Percentiles rank a stretch among this genome's conserved stretches.
phyloP scores from a whole-genome alignment of 192 early-diverging fungal genomes.

The Linnemannia schmuckeri region DNA sequence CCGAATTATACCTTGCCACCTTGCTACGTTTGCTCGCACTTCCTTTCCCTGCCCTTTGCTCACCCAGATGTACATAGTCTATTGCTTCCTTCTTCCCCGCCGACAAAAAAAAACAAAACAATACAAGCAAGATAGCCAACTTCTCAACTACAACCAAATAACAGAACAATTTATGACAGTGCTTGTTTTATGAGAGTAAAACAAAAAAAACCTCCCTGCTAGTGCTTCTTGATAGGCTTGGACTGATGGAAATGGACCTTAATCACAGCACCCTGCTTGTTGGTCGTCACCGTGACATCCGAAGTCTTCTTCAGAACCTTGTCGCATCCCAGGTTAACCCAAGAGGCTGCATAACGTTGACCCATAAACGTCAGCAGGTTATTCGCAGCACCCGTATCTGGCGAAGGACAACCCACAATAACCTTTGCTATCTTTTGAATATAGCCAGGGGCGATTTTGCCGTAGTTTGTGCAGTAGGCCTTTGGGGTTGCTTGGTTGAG shows the following conservation, averaged over 20 bases:
- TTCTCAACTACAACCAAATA: neutral
- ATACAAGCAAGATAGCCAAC: no score
- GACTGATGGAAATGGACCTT: slow-evolving; percentile 41
- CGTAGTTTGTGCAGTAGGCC: slow-evolving; percentile 23
- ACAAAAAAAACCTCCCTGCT: neutral
- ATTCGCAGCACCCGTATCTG: slow-evolving; percentile 7
- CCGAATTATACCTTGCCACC: neutral
- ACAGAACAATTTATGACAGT: no score
- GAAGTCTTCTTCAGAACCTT: slow-evolving; percentile 34
- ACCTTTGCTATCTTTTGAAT: slow-evolving; percentile 21
- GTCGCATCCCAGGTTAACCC: slow-evolving; percentile 43
- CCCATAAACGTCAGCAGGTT: slow-evolving; percentile 45
- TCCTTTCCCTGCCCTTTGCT: neutral
- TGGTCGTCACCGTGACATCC: slow-evolving; percentile 21
- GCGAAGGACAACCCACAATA: slow-evolving; percentile 9
- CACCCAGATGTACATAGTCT: slow-evolving; percentile 1
- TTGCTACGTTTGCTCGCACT: neutral
- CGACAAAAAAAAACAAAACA: no score
- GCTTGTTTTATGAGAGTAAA: no score
- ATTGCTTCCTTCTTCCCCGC: no score
- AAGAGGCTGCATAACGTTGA: slow-evolving; percentile 41
- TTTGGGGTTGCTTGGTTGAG: slow-evolving; percentile 18
- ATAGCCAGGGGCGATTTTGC: slow-evolving; percentile 17
- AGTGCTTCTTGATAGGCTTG: slow-evolving; percentile 18
- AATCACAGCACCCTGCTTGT: slow-evolving; percentile 19